These are phyloP conservation scores for Leccinum aurantiacum DNA, from an alignment of 768 basidiomycete genomes.

Conservation along the genomic window DNA sequence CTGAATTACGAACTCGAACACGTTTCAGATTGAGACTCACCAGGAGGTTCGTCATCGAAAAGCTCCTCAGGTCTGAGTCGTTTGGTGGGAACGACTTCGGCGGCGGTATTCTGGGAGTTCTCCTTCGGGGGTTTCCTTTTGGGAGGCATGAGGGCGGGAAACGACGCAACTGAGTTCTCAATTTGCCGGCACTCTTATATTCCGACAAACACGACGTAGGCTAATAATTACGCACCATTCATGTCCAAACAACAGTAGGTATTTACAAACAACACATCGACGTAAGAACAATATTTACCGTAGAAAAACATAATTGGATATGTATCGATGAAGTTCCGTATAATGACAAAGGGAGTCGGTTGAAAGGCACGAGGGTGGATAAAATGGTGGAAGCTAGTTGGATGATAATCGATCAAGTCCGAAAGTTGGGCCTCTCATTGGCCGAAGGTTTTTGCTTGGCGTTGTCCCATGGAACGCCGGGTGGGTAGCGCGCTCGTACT, in stretches of 20 bases:
- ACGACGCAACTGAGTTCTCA: background rate
- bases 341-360: background rate
- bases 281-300: background rate
- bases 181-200: too few relatives aligned
- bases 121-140: background rate
- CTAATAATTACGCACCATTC: background rate
- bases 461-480: background rate
- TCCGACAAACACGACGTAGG: background rate
- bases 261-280: background rate
- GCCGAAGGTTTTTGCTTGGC: background rate
- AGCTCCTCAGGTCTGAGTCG: background rate
- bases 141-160: background rate
- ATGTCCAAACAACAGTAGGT: background rate
- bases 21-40: background rate
- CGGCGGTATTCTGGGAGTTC: background rate
- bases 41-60: background rate
- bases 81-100: background rate
- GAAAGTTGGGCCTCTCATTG: background rate
- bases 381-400: background rate
- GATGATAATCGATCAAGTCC: background rate
- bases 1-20: background rate
- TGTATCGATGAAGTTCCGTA: background rate
- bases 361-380: background rate
- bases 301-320: background rate
- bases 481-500: background rate